Percentiles rank a stretch among this genome's conserved stretches.
These are phyloP conservation scores for Fusarium guadeloupense DNA, from an alignment of 2,329 filamentous ascomycete species.

Conservation along the genomic window DNA sequence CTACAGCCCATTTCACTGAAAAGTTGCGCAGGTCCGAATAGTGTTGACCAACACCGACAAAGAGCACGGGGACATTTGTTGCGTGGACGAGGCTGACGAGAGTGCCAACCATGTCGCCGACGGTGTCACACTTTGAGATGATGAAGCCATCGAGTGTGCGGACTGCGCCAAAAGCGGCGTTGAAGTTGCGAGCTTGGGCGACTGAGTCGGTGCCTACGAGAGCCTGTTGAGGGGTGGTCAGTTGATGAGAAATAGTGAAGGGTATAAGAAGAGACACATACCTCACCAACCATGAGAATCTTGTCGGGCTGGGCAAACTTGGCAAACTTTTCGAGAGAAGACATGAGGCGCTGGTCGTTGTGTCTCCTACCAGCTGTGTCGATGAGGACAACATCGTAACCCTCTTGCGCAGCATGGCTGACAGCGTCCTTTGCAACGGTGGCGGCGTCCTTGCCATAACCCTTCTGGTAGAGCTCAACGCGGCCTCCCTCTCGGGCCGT, in stretches of 20 bases:
- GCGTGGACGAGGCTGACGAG: slow-evolving; percentile 97
- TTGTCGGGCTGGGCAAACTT: slow-evolving; percentile 97
- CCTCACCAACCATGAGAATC: slow-evolving; percentile 90
- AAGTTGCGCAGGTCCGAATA: slow-evolving; percentile 75
- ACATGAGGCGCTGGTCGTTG: slow-evolving; percentile 97
- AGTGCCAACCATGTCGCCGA: slow-evolving; percentile 98
- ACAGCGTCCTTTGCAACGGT: slow-evolving; percentile 95
- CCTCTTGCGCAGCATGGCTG: slow-evolving; percentile 75
- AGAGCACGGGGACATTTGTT: slow-evolving; percentile 94
- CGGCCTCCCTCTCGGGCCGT: slow-evolving; percentile 82
- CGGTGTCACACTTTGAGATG: slow-evolving; percentile 97
- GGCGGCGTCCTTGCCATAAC: slow-evolving; percentile 97
- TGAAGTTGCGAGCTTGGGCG: slow-evolving; percentile 96
- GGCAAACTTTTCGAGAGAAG: slow-evolving; percentile 94
- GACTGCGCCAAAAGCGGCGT: slow-evolving; percentile 84
- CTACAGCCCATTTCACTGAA: slow-evolving; percentile 75
- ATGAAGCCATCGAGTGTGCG: slow-evolving; percentile 93
- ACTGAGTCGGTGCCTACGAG: slow-evolving; percentile 96
- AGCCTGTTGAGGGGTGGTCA: slow-evolving; percentile 60
- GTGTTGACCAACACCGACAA: slow-evolving; percentile 79
- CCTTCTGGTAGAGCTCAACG: slow-evolving; percentile 94
- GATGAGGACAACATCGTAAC: slow-evolving; percentile 93
- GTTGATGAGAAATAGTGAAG: background rate
- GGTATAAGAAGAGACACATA: slow-evolving; percentile 39
- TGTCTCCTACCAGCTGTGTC: slow-evolving; percentile 95